Base-by-base conservation (phyloP, 345 rosid species). In the Linum trigynum region DNA sequence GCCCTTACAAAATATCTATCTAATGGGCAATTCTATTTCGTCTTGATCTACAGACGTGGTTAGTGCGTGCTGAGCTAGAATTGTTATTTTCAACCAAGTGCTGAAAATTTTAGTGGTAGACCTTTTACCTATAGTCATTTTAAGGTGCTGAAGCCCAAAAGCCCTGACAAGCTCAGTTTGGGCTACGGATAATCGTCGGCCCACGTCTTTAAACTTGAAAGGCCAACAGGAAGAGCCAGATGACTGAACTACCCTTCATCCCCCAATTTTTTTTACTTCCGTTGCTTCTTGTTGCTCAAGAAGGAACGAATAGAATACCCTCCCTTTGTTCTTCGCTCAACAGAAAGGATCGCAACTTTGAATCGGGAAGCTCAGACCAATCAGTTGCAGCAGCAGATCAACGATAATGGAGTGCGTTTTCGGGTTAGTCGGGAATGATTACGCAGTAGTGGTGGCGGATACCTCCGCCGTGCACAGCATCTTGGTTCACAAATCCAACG, bases 381-480 rank as follows among this genome's bases (percentile, higher is more conserved):
- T 23, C 32, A 16, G 15, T 11, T 3, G 3, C 48, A 37, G 10
- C 38, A 32, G 42, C 11, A 55, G 15, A 40, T 11, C 6, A 48
- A 60, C 43, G 42, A 71, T 3, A 72, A 94, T 94, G 99, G 97
- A 94, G 84, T 94, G 96, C 61, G 96, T 88, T 7, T 94, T 94
- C 68, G 99, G 99, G 61, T 66, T 94, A 11, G 96, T 90, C 5
- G 99, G 99, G 8, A 68, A 85, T 69, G 99, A 87, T 43, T 94
- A 90, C 80, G 85, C 96, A 0, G 72, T 94, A 51, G 75, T 94
- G 43, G 96, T 63, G 59, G 95, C 99, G 4, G 99, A 94, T 67
- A 78, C 97, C 17, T 94, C 96, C 66, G 97, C 99, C 4, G 95
- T 88, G 16, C 81, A 84, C 81, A 94, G 97, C 76, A 90, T 94